A percentile compares a stretch with the other conserved stretches of the same genome.
These are phyloP conservation scores for Chondrus crispus DNA, from an alignment of 23 red algal genomes.

Conservation along the genomic window DNA sequence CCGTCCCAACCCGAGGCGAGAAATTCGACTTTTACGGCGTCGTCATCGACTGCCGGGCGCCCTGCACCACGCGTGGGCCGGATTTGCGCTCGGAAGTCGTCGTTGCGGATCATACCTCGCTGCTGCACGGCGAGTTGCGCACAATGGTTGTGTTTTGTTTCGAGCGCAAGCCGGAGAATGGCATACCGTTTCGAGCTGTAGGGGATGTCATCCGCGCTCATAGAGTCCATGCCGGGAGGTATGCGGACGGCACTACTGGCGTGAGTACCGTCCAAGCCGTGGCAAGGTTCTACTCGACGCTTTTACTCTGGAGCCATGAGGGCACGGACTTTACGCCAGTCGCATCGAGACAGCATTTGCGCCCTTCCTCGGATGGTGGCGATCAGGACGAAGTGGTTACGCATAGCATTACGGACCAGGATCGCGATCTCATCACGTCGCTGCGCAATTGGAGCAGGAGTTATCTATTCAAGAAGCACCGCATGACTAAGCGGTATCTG, in stretches of 20 bases:
- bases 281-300: neutral
- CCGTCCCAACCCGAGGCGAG: neutral
- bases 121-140: neutral
- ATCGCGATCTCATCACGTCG: neutral
- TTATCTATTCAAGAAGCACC: neutral
- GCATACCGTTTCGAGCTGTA: slow-evolving; percentile 37
- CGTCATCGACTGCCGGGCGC: slow-evolving; percentile 32
- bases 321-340: neutral
- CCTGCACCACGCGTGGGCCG: slow-evolving; percentile 14
- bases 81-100: slow-evolving; percentile 38
- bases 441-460: neutral
- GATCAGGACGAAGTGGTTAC: neutral
- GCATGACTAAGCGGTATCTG: neutral
- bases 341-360: neutral
- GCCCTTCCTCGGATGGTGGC: neutral
- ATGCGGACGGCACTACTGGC: neutral
- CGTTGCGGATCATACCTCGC: slow-evolving; percentile 25
- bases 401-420: neutral
- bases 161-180: neutral
- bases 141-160: slow-evolving; percentile 11
- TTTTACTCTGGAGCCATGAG: slow-evolving; percentile 26
- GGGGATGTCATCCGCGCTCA: slow-evolving; percentile 50
- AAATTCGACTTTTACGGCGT: slow-evolving; percentile 37
- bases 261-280: neutral
- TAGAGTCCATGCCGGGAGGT: neutral